These are phyloP conservation scores for Hemileccinum rubropunctum DNA, from an alignment of 768 basidiomycete genomes.

Conservation along the genomic window DNA sequence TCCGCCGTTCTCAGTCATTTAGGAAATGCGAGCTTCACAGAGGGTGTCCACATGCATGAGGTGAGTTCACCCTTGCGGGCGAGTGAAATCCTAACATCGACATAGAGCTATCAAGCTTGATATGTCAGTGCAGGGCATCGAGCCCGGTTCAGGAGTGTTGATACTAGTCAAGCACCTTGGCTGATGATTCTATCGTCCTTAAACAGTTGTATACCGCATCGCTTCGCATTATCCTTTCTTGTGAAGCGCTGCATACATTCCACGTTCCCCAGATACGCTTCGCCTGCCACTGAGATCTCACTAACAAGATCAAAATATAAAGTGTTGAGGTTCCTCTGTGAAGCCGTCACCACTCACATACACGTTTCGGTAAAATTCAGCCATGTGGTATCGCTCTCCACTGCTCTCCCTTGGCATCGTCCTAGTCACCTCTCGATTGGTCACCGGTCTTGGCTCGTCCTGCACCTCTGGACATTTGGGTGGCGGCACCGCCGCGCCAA, in stretches of 20 bases:
- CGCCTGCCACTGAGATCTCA: neutral
- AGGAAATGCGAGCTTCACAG: neutral
- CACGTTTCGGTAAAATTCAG: neutral
- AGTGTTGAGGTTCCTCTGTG: neutral
- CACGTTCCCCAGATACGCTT: too few species aligned
- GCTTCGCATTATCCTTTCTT: neutral
- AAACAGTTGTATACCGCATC: neutral
- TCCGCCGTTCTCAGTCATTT: neutral
- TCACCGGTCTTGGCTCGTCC: slow-evolving; percentile 31
- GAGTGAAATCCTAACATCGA: neutral
- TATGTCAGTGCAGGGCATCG: neutral
- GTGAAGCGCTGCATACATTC: neutral
- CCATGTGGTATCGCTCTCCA: neutral
- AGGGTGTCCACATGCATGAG: neutral
- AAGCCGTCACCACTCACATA: neutral
- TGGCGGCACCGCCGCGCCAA: slow-evolving; percentile 44
- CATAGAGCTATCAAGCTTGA: too few species aligned
- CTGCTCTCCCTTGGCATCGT: neutral
- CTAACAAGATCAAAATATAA: neutral
- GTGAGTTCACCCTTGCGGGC: neutral
- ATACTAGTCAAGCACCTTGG: neutral
- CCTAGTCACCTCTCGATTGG: slow-evolving; percentile 2
- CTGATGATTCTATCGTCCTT: neutral
- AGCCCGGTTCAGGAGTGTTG: neutral
- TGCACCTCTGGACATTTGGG: slow-evolving; percentile 25